Base-by-base conservation (phyloP, 225 moss, liverwort and hornwort species). In the Asterella californica region DNA sequence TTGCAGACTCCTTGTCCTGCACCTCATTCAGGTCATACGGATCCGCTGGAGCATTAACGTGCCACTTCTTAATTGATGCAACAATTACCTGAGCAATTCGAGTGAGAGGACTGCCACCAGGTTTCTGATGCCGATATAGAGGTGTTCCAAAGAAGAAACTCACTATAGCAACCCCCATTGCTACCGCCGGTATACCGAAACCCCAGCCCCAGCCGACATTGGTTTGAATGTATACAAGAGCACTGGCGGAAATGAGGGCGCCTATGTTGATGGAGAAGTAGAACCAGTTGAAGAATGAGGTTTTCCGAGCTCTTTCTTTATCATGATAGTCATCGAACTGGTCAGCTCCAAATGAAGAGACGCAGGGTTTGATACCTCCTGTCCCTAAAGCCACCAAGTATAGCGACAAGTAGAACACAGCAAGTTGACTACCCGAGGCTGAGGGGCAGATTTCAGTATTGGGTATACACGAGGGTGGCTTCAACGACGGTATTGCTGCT, bases 221-320 rank as follows among this genome's bases (percentile, higher is more conserved):
- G 19, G 82, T 69, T 69, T 99, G 97, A 75, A 95, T 81, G 79
- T 93, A 95, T 32, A 99, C 95, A 59, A 99, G 79, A 42, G 75
- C 84, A 17, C 92, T 91, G 14, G 95, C n/a, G 34, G 97, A 76
- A n/a, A 99, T 65, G 15, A 93, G 85, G 3, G 88, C 91, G 27
- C 97, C 97, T 42, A 99, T 74, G 76, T 95, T 99, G 83, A 99
- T 90, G 79, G 92, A 86, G 83, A 95, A 95, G 84, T 94, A 94
- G 64, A 93, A 99, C 97, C 97, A 99, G 84, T 99, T 99, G 84
- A 99, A 99, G 80, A 99, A 99, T 0, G 97, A 95, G 0, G 90
- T 80, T 67, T 99, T 99, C 9, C 71, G 77, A 30, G 85, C 86
- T 78, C 81, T 86, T 84, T 99, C 97, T 73, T 64, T 77, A 19